These are phyloP conservation scores for Rhizophora apiculata DNA, from an alignment of 345 rosid genomes.

Conservation along the genomic window DNA sequence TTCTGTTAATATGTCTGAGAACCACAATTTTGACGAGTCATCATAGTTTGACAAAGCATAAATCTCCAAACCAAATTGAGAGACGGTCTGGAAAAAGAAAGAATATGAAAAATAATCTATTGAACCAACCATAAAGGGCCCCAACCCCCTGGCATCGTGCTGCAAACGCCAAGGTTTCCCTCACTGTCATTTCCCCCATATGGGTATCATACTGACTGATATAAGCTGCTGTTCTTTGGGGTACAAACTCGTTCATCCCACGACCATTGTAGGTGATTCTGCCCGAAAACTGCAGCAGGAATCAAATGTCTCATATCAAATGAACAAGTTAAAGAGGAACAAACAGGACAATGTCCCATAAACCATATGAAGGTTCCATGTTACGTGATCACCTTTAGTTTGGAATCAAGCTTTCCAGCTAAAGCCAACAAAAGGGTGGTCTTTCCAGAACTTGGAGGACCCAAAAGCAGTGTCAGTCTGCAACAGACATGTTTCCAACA, in stretches of 20 bases:
- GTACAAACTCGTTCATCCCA: constrained; percentile 43
- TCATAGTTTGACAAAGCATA: no score
- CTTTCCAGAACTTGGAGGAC: constrained; percentile 77
- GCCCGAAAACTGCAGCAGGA: constrained; percentile 44
- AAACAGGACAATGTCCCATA: background rate
- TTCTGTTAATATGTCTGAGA: constrained; percentile 56
- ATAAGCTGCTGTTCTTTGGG: constrained; percentile 63
- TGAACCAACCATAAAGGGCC: constrained; percentile 45
- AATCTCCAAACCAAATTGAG: no score
- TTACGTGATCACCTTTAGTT: constrained; percentile 38
- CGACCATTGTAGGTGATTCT: constrained; percentile 56
- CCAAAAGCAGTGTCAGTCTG: constrained; percentile 69
- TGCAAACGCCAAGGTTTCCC: constrained; percentile 67
- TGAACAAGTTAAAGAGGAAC: background rate
- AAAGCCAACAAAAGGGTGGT: constrained; percentile 67
- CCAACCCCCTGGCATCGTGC: constrained; percentile 61
- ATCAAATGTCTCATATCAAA: background rate
- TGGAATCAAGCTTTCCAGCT: constrained; percentile 62
- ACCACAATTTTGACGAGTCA: background rate
- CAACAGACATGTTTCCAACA: background rate
- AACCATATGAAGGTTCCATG: background rate
- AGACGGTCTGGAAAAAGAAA: background rate
- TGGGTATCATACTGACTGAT: constrained; percentile 58
- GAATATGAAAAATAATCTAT: background rate
- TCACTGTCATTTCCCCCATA: constrained; percentile 51